phyloP scores from a whole-genome alignment of 2,329 filamentous ascomycete genomes.

The Biscogniauxia mediterranea region DNA sequence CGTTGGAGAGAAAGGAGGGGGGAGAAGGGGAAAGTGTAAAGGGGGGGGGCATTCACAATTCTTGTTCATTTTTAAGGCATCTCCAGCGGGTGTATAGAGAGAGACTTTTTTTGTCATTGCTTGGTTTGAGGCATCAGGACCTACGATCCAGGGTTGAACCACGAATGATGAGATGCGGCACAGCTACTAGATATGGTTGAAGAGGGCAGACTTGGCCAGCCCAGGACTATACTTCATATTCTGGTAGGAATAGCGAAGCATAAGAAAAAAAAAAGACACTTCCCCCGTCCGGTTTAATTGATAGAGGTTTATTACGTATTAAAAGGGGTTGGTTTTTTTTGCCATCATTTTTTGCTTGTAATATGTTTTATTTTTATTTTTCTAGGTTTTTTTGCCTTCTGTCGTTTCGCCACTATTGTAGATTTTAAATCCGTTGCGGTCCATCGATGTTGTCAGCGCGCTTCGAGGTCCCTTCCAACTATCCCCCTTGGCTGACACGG shows the following conservation, averaged over 20 bases:
- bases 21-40: no score
- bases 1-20: background rate
- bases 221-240: background rate
- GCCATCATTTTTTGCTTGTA: background rate
- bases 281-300: background rate
- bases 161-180: background rate
- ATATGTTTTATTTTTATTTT: background rate
- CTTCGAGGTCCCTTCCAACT: no score
- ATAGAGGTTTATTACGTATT: background rate
- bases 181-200: background rate
- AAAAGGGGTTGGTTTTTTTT: no score
- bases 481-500: no score
- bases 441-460: no score
- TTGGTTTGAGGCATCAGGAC: background rate
- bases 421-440: no score
- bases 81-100: background rate
- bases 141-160: background rate
- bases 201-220: background rate
- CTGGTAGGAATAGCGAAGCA: background rate
- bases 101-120: background rate
- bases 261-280: background rate
- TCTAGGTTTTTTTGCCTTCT: background rate
- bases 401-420: no score
- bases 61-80: background rate
- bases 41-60: no score